These are phyloP conservation scores for Phytopythium oedochilum DNA, from an alignment of 352 stramenopile species.

Conservation along the genomic window DNA sequence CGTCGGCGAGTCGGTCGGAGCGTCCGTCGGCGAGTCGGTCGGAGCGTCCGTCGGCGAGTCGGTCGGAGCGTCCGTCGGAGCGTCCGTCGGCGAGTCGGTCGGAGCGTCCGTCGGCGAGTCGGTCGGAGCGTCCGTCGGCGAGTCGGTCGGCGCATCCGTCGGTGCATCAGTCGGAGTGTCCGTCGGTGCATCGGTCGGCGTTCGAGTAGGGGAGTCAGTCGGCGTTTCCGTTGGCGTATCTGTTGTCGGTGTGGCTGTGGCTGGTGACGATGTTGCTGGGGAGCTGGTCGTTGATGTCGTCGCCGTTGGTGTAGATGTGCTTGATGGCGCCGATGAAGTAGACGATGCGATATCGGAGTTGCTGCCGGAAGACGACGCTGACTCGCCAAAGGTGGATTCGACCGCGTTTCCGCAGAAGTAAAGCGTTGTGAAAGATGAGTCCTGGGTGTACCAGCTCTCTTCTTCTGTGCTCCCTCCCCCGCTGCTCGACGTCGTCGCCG, in stretches of 20 bases:
- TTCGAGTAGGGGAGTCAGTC: neutral
- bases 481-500: slow-evolving; percentile 13
- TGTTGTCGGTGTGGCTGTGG: neutral
- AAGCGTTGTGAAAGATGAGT: slow-evolving; percentile 18
- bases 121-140: neutral
- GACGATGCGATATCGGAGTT: neutral
- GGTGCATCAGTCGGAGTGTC: neutral
- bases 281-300: neutral
- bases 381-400: neutral
- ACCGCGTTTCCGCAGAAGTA: slow-evolving; percentile 21
- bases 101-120: neutral
- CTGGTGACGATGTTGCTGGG: neutral
- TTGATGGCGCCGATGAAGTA: neutral
- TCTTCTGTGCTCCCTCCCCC: slow-evolving; percentile 21
- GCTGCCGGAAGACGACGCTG: neutral
- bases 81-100: neutral
- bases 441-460: slow-evolving; percentile 34
- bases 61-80: neutral
- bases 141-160: neutral
- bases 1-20: neutral
- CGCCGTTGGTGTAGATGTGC: neutral
- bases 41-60: neutral
- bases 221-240: neutral
- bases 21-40: neutral
- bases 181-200: neutral